Percentiles rank a stretch among this genome's conserved stretches.
Conservation (phyloP, 768 basidiomycete genomes). For the Kondoa subrosea region DNA sequence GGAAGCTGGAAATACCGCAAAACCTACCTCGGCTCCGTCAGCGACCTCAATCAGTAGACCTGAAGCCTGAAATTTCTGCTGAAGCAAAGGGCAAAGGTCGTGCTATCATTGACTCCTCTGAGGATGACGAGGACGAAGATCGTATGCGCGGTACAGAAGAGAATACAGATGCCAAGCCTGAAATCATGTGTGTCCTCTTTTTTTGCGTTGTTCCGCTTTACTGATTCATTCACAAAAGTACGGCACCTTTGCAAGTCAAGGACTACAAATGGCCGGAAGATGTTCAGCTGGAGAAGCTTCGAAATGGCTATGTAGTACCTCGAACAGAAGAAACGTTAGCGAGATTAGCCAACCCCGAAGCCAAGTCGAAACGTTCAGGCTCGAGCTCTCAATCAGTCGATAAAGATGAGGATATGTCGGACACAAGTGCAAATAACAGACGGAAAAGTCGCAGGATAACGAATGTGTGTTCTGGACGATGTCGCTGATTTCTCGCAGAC, state of each 20-base stretch:
- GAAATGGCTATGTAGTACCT: background rate
- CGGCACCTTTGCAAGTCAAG: background rate
- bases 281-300: background rate
- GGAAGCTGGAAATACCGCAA: background rate
- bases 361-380: background rate
- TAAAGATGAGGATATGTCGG: background rate
- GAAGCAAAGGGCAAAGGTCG: background rate
- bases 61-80: background rate
- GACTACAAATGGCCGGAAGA: background rate
- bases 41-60: background rate
- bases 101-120: background rate
- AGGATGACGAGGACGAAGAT: background rate
- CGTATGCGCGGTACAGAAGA: too few species aligned
- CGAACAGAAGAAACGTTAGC: background rate
- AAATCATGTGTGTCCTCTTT: background rate
- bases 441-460: background rate
- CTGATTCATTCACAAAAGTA: too few species aligned
- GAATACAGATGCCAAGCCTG: background rate
- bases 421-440: background rate
- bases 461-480: background rate
- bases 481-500: background rate
- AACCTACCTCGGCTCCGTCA: background rate
- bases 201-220: too few species aligned
- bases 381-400: background rate
- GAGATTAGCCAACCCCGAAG: background rate